Conservation (phyloP, 2,329 filamentous ascomycete species). For the Ophiostoma sp. region DNA sequence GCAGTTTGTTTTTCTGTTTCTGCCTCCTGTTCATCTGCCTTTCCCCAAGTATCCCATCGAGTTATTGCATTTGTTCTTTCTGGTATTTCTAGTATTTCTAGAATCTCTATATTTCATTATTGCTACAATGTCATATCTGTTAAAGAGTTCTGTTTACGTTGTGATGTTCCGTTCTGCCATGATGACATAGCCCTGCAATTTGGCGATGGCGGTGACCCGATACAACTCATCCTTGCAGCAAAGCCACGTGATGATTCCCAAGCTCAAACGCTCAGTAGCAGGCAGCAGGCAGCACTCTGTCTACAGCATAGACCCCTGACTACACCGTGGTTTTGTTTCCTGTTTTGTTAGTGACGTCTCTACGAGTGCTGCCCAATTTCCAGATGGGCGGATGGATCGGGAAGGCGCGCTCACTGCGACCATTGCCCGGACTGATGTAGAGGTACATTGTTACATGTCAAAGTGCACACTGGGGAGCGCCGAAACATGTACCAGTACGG, state of each 20-base stretch:
- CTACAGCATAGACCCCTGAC: neutral
- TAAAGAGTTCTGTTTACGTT: neutral
- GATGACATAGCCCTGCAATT: neutral
- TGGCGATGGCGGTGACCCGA: neutral
- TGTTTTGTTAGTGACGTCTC: neutral
- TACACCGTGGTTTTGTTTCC: no score
- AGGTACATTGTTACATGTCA: neutral
- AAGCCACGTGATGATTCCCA: neutral
- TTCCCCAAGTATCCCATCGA: neutral
- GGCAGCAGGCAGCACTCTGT: no score
- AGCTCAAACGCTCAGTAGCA: no score
- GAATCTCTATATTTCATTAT: neutral
- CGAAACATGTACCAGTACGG: neutral
- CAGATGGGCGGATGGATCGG: slow-evolving; percentile 22
- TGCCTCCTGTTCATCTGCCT: neutral
- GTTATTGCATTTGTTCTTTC: neutral
- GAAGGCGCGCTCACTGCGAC: slow-evolving; percentile 19
- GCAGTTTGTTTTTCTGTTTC: neutral
- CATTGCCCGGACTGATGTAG: neutral
- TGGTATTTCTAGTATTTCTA: no score
- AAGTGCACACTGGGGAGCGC: neutral
- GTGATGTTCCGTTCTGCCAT: neutral
- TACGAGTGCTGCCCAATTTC: neutral
- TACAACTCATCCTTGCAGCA: neutral
- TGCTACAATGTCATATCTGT: neutral